Conservation (phyloP, 306 rosid species). For the Urtica urens region DNA sequence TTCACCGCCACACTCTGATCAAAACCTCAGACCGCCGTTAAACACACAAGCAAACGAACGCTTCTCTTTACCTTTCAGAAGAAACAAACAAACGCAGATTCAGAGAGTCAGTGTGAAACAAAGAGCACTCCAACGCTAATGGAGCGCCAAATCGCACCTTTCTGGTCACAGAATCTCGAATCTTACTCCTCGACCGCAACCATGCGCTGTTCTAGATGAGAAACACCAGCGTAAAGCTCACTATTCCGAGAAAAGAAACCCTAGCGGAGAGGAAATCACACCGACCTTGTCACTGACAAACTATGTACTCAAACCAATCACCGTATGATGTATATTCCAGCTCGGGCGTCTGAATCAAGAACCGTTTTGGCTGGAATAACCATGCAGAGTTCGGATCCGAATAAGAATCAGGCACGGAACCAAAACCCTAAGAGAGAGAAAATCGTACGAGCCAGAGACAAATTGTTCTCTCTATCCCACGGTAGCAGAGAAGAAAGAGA, state of each 20-base stretch:
- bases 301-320: too few relatives aligned
- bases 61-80: too few relatives aligned
- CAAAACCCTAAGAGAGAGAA: neutral
- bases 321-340: too few relatives aligned
- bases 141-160: conserved; percentile 10
- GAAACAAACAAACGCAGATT: neutral
- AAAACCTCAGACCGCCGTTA: conserved; percentile 8
- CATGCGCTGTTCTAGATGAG: conserved; percentile 4
- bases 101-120: neutral
- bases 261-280: conserved; percentile 22
- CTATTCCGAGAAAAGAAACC: conserved; percentile 27
- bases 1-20: conserved; percentile 20
- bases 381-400: too few relatives aligned
- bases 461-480: neutral
- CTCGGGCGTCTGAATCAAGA: too few relatives aligned
- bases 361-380: too few relatives aligned
- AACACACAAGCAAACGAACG: neutral
- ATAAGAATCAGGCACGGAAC: too few relatives aligned
- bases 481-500: neutral
- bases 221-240: neutral
- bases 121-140: neutral
- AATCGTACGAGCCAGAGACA: neutral
- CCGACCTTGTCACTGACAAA: too few relatives aligned
- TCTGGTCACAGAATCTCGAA: neutral
- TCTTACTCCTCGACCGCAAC: conserved; percentile 7